Evolutionary conservation across 23 red algal genomes (phyloP), one percentile per base, ranked within the genome.

Genomic region (Gracilaria caudata): DNA sequence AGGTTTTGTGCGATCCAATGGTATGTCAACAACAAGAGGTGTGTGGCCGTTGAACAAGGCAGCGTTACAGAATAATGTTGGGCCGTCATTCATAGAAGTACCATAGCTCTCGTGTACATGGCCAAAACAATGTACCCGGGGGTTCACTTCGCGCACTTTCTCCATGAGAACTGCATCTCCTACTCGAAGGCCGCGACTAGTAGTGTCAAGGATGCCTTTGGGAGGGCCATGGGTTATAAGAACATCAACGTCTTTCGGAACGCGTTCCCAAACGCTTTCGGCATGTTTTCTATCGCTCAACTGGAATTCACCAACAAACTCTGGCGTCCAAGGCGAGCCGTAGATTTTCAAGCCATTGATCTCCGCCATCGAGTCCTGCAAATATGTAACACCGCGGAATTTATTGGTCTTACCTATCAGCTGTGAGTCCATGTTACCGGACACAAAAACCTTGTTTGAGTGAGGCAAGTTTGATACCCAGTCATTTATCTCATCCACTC

Each of bases 61-160:
- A 20, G 68, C 85, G 71, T 89, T 89, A 51, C 85, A 89, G 44
- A 89, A 89, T 4, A 89, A 32, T 1, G 85, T 89, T 46, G 21
- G 40, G 28, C 61, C 85, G 55, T 77, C 74, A 38, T 46, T 63
- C 70, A 40, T 38, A 34, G 64, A 16, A 21, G 85, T 79, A 3
- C 85, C 85, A 26, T 77, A 89, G 73, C 85, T 89, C 75, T 89
- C 85, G 54, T 89, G 85, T 20, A 89, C 72, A 53, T 89, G 85
- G 43, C 85, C 85, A 21, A 89, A 89, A 55, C 85, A 89, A 78
- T 89, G 85, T 2, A 89, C 68, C 28, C 85, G 68, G 21, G 85
- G 85, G 47, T 51, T 61, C 24, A 89, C 61, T 28, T 63, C 41
- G 37, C 53, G 47, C 21, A 89, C 85, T 73, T 46, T 68, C 8